These are phyloP conservation scores for Calonectria crousiana DNA, from an alignment of 2,329 filamentous ascomycete genomes.

Conservation along the genomic window DNA sequence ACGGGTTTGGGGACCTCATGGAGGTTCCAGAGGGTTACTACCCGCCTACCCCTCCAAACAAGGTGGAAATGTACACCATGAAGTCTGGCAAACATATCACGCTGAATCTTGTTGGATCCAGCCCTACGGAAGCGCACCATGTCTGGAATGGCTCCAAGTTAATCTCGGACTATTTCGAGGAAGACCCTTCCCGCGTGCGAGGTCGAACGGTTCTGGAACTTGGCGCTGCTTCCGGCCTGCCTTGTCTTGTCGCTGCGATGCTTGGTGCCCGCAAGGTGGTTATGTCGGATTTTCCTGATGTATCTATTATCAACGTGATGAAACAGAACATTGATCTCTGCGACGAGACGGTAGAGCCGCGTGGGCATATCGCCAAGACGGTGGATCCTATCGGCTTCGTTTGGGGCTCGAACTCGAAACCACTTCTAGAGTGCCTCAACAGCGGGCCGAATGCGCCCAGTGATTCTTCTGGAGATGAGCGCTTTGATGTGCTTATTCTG, in stretches of 20 bases:
- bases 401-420: constrained; percentile 78
- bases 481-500: constrained; percentile 86
- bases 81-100: constrained; percentile 73
- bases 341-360: constrained; percentile 51
- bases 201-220: constrained; percentile 85
- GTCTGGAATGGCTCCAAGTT: constrained; percentile 92
- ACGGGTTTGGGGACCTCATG: constrained; percentile 70
- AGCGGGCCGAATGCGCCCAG: constrained; percentile 32
- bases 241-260: constrained; percentile 81
- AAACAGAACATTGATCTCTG: constrained; percentile 78
- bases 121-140: constrained; percentile 89
- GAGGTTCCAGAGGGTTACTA: constrained; percentile 86
- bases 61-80: constrained; percentile 78
- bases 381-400: constrained; percentile 79
- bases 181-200: constrained; percentile 71
- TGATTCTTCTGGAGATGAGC: constrained; percentile 35
- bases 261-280: constrained; percentile 79
- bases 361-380: constrained; percentile 46
- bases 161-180: constrained; percentile 82
- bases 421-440: constrained; percentile 71
- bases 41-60: constrained; percentile 80
- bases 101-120: constrained; percentile 86
- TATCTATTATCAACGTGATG: constrained; percentile 85
- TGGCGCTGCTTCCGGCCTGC: constrained; percentile 88
- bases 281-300: constrained; percentile 90